Conservation (phyloP, 495 filamentous ascomycete genomes). For the Penicillium crystallinum region DNA sequence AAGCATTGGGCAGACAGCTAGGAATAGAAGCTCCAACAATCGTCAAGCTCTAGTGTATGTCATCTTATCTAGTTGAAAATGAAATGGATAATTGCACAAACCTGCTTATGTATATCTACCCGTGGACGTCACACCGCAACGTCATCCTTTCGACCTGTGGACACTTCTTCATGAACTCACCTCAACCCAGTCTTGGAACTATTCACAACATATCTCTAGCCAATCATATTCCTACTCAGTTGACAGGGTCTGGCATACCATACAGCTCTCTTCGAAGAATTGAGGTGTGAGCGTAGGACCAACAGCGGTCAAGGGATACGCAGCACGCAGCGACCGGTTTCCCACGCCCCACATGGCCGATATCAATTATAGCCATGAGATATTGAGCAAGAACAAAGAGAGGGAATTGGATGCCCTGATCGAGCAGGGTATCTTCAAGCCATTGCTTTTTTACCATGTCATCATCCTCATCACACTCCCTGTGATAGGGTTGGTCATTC, state of each 20-base stretch:
- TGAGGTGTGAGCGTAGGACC: not conserved
- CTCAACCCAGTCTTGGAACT: not conserved
- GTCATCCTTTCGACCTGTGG: not conserved
- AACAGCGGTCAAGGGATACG: not conserved
- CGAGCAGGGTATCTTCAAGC: constrained; percentile 28
- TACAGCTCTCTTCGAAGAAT: not conserved
- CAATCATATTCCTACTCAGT: not conserved
- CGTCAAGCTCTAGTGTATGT: no score
- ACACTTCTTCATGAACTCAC: not conserved
- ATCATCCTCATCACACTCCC: constrained; percentile 27
- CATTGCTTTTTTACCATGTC: constrained; percentile 36
- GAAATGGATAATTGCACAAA: not conserved
- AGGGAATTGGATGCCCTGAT: constrained; percentile 22
- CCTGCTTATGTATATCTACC: not conserved
- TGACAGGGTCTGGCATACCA: not conserved
- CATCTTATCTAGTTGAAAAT: no score
- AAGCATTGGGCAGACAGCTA: no score
- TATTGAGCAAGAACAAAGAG: constrained; percentile 16
- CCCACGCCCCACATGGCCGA: constrained; percentile 29
- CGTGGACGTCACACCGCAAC: not conserved
- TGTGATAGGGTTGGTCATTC: constrained; percentile 31
- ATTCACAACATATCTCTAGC: not conserved
- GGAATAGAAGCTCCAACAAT: no score
- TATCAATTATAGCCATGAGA: constrained; percentile 13
- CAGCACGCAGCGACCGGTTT: not conserved